These are phyloP conservation scores for Aspergillus wentii DNA, from an alignment of 495 filamentous ascomycete species.

Conservation along the genomic window DNA sequence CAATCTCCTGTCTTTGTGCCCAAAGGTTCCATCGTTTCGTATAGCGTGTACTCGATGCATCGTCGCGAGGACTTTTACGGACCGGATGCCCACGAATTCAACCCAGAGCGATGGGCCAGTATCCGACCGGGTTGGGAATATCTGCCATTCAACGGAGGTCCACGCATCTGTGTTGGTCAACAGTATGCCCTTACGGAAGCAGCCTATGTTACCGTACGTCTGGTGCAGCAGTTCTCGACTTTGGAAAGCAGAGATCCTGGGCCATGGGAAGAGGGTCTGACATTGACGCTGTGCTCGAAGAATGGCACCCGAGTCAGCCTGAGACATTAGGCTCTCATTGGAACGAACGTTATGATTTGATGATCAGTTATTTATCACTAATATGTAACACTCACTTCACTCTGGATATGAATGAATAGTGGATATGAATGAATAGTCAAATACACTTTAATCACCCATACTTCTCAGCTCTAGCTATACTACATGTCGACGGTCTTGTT, in stretches of 20 bases:
- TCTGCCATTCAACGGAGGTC: slow-evolving; percentile 60
- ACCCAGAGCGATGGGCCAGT: slow-evolving; percentile 25
- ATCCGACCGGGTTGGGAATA: slow-evolving; percentile 50
- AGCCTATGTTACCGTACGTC: slow-evolving; percentile 41
- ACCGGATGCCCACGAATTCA: slow-evolving; percentile 26
- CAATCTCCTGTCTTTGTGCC: slow-evolving; percentile 38
- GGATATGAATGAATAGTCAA: too few species aligned
- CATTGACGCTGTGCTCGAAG: slow-evolving; percentile 10
- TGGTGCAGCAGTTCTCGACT: slow-evolving; percentile 21
- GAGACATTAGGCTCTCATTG: too few species aligned
- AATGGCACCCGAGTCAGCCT: slow-evolving; percentile 9
- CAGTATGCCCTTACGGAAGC: slow-evolving; percentile 55
- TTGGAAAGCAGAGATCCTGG: slow-evolving; percentile 20
- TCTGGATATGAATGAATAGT: too few species aligned
- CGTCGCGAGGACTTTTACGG: slow-evolving; percentile 28
- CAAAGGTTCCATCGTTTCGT: slow-evolving; percentile 26
- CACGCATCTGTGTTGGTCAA: slow-evolving; percentile 51
- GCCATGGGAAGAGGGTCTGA: slow-evolving; percentile 11
- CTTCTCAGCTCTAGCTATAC: too few species aligned
- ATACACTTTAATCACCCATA: too few species aligned
- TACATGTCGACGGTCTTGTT: too few species aligned
- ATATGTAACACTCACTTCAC: too few species aligned
- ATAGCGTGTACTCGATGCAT: slow-evolving; percentile 24
- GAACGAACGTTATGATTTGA: too few species aligned
- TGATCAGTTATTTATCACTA: too few species aligned